A percentile compares a stretch with the other conserved stretches of the same genome.
Conservation (phyloP, 2,329 filamentous ascomycete species). For the Neurospora sp. region DNA sequence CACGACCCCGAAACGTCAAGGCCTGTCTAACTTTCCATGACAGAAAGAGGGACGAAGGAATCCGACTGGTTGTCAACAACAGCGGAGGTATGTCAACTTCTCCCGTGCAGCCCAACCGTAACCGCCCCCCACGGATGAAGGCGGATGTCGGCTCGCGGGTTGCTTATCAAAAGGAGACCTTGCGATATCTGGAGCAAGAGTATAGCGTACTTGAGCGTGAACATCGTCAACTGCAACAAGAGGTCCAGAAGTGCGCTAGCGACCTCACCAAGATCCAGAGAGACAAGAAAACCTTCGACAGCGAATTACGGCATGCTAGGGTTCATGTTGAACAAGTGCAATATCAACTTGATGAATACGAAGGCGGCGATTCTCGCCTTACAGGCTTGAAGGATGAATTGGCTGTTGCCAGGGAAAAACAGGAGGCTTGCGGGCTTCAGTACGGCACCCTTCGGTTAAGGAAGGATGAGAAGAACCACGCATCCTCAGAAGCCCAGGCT, state of each 20-base stretch:
- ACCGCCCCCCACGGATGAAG: conserved; percentile 61
- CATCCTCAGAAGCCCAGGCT: conserved; percentile 30
- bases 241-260: conserved; percentile 37
- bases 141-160: conserved; percentile 64
- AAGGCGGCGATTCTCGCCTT: conserved; percentile 59
- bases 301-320: conserved; percentile 46
- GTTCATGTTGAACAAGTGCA: conserved; percentile 43
- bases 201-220: conserved; percentile 41
- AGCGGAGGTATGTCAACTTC: conserved; percentile 25
- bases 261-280: conserved; percentile 29
- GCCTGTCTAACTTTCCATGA: conserved; percentile 64
- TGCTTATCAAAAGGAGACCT: conserved; percentile 35
- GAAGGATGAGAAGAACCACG: conserved; percentile 38
- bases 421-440: conserved; percentile 41
- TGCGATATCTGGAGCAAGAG: conserved; percentile 46
- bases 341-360: conserved; percentile 54
- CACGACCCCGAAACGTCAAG: conserved; percentile 58
- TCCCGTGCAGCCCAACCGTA: conserved; percentile 36
- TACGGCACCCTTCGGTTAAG: conserved; percentile 42
- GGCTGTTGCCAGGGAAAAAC: conserved; percentile 34
- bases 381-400: conserved; percentile 50
- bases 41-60: conserved; percentile 46
- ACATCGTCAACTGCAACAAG: conserved; percentile 36
- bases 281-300: conserved; percentile 32
- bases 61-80: conserved; percentile 40